Conservation (phyloP, 305 asterid species). For the Fraxinus sp. region DNA sequence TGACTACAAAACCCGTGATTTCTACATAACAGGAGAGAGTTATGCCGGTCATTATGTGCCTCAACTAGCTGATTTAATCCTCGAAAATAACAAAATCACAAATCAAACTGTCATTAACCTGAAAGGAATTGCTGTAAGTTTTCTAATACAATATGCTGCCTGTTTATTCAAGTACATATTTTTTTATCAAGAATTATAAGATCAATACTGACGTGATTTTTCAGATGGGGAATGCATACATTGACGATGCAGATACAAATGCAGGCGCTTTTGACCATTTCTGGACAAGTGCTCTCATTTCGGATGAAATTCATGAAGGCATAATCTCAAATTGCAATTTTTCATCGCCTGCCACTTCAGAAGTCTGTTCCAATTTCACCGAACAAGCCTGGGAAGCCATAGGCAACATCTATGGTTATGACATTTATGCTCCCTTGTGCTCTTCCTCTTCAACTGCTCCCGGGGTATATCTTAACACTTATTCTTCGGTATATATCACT, state of each 20-base stretch:
- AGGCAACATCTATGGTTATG: slow-evolving; percentile 6
- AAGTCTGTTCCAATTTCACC: slow-evolving; percentile 6
- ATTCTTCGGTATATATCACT: not conserved
- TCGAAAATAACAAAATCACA: slow-evolving; percentile 34
- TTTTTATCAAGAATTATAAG: not conserved
- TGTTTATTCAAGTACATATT: not conserved
- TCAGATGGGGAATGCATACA: slow-evolving; percentile 57
- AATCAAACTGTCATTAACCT: slow-evolving; percentile 46
- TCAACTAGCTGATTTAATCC: not conserved
- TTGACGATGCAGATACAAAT: slow-evolving; percentile 30
- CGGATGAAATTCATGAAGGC: slow-evolving; percentile 44
- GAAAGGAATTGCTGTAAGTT: slow-evolving; percentile 60
- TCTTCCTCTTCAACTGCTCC: slow-evolving; percentile 13
- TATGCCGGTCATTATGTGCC: not conserved
- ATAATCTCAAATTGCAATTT: slow-evolving; percentile 40
- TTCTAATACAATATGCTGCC: not conserved
- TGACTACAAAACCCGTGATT: not conserved
- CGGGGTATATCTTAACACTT: slow-evolving; percentile 9
- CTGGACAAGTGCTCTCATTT: slow-evolving; percentile 54
- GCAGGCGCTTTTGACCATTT: slow-evolving; percentile 36
- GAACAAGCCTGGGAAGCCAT: not conserved
- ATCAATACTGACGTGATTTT: not conserved
- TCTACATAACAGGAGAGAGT: not conserved
- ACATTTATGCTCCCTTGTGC: slow-evolving; percentile 26
- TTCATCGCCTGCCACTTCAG: slow-evolving; percentile 16